Conservation (phyloP, 345 rosid species). For the Aquilaria sinensis region DNA sequence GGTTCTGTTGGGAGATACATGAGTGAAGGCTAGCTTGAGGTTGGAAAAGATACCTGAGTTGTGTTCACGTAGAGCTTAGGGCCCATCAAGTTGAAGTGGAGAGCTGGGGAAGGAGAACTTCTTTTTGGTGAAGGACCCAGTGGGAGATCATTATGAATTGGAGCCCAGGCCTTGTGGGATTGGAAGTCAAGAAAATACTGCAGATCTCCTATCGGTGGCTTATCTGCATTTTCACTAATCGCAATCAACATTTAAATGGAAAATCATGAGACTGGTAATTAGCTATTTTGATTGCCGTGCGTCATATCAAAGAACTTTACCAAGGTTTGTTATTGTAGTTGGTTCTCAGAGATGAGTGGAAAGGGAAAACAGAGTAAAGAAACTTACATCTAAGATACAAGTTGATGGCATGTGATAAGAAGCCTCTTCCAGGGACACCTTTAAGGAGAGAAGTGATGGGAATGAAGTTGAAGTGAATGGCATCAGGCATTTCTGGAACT, state of each 20-base stretch:
- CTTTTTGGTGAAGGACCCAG: constrained; percentile 68
- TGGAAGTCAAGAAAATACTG: constrained; percentile 75
- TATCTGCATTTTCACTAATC: constrained; percentile 39
- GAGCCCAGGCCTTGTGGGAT: constrained; percentile 80
- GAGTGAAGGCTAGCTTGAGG: neutral
- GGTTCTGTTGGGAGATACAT: neutral
- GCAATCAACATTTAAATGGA: neutral
- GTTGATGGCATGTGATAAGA: constrained; percentile 91
- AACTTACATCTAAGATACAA: constrained; percentile 84
- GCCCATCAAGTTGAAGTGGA: constrained; percentile 63
- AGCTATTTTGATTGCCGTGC: too few relatives aligned
- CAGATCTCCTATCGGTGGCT: constrained; percentile 72
- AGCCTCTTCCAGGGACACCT: constrained; percentile 71
- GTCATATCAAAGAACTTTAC: too few relatives aligned
- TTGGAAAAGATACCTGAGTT: constrained; percentile 36
- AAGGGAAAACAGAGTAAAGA: neutral
- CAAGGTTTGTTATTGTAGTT: too few relatives aligned
- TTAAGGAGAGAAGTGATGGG: constrained; percentile 90
- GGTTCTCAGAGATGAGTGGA: too few relatives aligned
- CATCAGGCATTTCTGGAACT: constrained; percentile 67
- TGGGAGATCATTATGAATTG: constrained; percentile 84
- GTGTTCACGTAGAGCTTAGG: constrained; percentile 87
- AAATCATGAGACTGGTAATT: neutral
- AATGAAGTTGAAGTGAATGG: constrained; percentile 60
- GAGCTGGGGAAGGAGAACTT: constrained; percentile 49